These are phyloP conservation scores for Mycena albidolilacea DNA, from an alignment of 768 basidiomycete species.

Conservation along the genomic window DNA sequence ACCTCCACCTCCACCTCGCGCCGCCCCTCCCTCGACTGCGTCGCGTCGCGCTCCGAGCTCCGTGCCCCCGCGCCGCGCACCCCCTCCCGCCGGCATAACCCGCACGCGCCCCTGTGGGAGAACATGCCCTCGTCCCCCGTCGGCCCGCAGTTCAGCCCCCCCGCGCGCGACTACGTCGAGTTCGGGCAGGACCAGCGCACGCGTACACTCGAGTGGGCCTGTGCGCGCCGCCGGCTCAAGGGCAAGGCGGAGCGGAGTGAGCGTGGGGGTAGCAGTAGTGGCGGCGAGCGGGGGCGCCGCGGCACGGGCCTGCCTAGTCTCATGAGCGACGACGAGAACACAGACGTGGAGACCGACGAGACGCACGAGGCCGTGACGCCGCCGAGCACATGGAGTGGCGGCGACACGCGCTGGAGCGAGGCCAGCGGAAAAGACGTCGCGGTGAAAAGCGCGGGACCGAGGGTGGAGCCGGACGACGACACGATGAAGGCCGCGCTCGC, in stretches of 20 bases:
- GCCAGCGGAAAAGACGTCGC: constrained; percentile 4
- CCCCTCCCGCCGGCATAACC: constrained; percentile 54
- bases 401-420: constrained; percentile 55
- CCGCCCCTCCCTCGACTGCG: constrained; percentile 69
- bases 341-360: constrained; percentile 78
- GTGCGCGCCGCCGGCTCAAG: constrained; percentile 70
- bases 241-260: constrained; percentile 54
- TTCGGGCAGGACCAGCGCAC: constrained; percentile 63
- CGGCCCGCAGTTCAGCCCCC: constrained; percentile 67
- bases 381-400: constrained; percentile 64
- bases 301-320: constrained; percentile 35
- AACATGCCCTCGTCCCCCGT: constrained; percentile 78
- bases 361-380: constrained; percentile 77
- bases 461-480: constrained; percentile 66
- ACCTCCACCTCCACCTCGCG: constrained; percentile 45
- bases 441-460: not conserved
- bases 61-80: constrained; percentile 57
- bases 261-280: too few species aligned
- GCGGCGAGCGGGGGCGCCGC: not conserved
- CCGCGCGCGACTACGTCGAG: constrained; percentile 62
- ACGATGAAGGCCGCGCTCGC: constrained; percentile 80
- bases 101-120: constrained; percentile 62
- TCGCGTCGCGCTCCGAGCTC: constrained; percentile 71
- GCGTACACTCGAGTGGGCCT: constrained; percentile 82
- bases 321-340: constrained; percentile 56